Evolutionary conservation across 2,329 filamentous ascomycete genomes (phyloP).

Genomic region (Pseudocercospora crystallina): DNA sequence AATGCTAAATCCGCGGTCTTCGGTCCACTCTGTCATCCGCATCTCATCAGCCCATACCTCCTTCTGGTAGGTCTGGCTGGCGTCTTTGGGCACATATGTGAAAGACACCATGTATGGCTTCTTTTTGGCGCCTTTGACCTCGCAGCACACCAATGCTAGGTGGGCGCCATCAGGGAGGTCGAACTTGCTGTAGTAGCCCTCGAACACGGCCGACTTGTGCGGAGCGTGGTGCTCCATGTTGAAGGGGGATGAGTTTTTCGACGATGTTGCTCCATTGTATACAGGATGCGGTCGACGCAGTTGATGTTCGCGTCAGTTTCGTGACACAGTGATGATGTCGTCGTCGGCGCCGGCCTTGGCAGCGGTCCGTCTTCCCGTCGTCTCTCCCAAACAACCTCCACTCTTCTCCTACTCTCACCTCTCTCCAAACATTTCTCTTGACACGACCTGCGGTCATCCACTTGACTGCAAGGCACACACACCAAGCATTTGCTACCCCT

Average conservation of each 20-base stretch:
- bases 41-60: slow-evolving; percentile 47
- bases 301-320: no score
- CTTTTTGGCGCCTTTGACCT: slow-evolving; percentile 43
- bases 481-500: no score
- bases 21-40: slow-evolving; percentile 32
- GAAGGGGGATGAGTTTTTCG: not conserved
- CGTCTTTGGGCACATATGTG: slow-evolving; percentile 46
- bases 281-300: not conserved
- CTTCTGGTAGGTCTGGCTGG: slow-evolving; percentile 39
- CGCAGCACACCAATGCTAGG: slow-evolving; percentile 49
- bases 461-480: no score
- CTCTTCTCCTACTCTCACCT: no score
- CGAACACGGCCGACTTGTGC: slow-evolving; percentile 45
- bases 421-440: no score
- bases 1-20: slow-evolving; percentile 42
- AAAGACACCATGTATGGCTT: slow-evolving; percentile 49
- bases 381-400: no score
- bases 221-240: slow-evolving; percentile 44
- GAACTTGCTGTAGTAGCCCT: slow-evolving; percentile 55
- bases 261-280: no score
- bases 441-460: no score
- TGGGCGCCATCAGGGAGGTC: slow-evolving; percentile 47
- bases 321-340: no score
- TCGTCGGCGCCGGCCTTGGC: no score
- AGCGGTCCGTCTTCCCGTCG: no score